Conservation (phyloP, 2,329 filamentous ascomycete species). For the Akanthomyces dipterigenus region DNA sequence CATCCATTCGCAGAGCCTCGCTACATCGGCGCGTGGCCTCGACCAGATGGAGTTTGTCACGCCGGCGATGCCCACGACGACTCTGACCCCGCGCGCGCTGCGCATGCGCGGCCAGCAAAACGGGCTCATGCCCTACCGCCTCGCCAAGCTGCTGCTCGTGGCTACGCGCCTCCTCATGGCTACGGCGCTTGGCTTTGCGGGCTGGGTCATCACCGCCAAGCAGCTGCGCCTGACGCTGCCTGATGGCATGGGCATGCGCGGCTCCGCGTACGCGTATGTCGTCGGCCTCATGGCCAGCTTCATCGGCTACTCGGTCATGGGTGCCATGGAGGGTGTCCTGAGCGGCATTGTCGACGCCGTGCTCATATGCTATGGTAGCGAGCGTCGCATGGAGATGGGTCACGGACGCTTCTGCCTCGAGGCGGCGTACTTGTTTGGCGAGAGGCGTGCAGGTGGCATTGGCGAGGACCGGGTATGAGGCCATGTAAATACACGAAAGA, state of each 20-base stretch:
- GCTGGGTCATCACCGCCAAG: conserved; percentile 91
- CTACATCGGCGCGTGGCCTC: conserved; percentile 69
- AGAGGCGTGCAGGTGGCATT: conserved; percentile 32
- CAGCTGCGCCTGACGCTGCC: conserved; percentile 58
- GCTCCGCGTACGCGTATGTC: conserved; percentile 90
- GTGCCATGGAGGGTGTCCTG: conserved; percentile 82
- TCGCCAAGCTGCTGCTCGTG: conserved; percentile 86
- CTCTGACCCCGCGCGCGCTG: conserved; percentile 51
- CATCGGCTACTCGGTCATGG: conserved; percentile 90
- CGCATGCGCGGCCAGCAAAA: conserved; percentile 34
- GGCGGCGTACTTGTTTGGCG: conserved; percentile 81
- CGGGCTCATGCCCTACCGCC: conserved; percentile 74
- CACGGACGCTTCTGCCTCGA: conserved; percentile 82
- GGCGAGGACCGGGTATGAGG: conserved; percentile 18
- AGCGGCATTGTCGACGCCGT: conserved; percentile 83
- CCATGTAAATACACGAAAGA: not conserved
- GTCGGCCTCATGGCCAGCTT: conserved; percentile 88
- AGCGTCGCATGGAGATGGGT: conserved; percentile 61
- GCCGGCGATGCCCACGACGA: conserved; percentile 66
- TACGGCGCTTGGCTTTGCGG: conserved; percentile 80
- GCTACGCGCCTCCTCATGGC: conserved; percentile 90
- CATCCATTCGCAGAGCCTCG: conserved; percentile 82
- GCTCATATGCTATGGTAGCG: conserved; percentile 90
- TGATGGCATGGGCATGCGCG: conserved; percentile 51
- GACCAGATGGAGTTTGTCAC: conserved; percentile 77